Base-by-base conservation (phyloP, 1,139 yeast species). In the Magnusiomyces paraingens region DNA sequence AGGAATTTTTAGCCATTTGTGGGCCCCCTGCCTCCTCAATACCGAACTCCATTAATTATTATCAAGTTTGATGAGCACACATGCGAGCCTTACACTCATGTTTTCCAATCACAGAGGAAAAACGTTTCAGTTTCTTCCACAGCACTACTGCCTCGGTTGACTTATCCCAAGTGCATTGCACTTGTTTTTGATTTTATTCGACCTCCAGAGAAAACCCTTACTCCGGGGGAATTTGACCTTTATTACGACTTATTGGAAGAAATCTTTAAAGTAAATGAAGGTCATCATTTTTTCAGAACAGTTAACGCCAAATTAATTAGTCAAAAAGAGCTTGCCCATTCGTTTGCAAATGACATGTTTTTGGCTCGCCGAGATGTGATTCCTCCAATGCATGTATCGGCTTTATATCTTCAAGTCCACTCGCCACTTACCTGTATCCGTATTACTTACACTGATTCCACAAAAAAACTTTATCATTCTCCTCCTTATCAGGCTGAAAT, bases 371-470 rank as follows among this genome's bases (percentile, higher is more conserved):
- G 26, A 32, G 40, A 17, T 20, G 11, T 8, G 11, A 14, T 32
- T 20, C 40, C 49, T 18, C 40, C 49, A 2, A n/a, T 46, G 6
- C 49, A 46, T 46, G 49, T 46, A 12, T 15, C 49, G 5, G 49
- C 49, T 2, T 17, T 46, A 3, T 46, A 46, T 20, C 40, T 46
- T 12, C 39, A 46, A 35, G 15, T 46, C 6, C 41, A 35, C 41
- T 46, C 49, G 26, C 49, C 49, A 12, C 29, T 35, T 3, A 35
- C 40, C 2, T 18, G 40, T 36, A 17, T 46, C 12, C 39, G 49
- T 10, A 15, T 46, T 2, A 35, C 49, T 4, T 46, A 46, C 46
- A 11, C 20, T 17, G 17, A 32, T 17, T 3, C 40, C 22, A 35
- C 14, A 5, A 20, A n/a, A 10, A 26, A 6, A 20, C 36, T 35